Conservation (phyloP, 148 eudicot genomes). For the Mesembryanthemum crystallinum region DNA sequence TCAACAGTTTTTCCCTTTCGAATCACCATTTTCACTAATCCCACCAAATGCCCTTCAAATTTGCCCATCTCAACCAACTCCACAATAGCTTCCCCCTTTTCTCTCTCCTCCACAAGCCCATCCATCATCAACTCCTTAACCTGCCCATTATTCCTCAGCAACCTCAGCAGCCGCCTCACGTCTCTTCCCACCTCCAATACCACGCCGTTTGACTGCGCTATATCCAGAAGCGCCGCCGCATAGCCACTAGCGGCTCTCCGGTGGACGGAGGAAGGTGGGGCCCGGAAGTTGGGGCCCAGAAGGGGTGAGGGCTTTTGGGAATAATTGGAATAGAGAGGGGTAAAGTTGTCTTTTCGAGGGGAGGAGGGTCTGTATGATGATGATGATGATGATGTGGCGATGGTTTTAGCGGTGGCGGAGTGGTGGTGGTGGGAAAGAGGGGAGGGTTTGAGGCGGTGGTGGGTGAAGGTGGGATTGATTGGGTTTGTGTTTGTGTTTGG, state of each 20-base stretch:
- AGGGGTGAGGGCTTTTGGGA: constrained; percentile 13
- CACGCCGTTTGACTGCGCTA: constrained; percentile 31
- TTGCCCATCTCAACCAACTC: constrained; percentile 43
- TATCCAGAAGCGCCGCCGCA: constrained; percentile 72
- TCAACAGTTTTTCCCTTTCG: constrained; percentile 37
- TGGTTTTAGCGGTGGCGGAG: constrained; percentile 15
- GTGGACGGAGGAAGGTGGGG: constrained; percentile 24
- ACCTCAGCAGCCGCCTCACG: constrained; percentile 39
- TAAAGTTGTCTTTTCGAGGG: constrained; percentile 27
- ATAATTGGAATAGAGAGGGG: constrained; percentile 26
- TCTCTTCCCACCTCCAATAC: constrained; percentile 40
- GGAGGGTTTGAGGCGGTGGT: constrained; percentile 6
- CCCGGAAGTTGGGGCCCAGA: constrained; percentile 1
- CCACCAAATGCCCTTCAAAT: constrained; percentile 45
- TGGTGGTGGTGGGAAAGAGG: constrained; percentile 19
- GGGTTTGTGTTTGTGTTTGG: constrained; percentile 24
- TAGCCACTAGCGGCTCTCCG: constrained; percentile 57
- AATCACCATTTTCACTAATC: constrained; percentile 46
- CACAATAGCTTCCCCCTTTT: constrained; percentile 40
- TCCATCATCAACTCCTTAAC: constrained; percentile 33
- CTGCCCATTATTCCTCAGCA: constrained; percentile 34
- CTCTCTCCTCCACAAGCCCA: constrained; percentile 30
- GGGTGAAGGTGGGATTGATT: constrained; percentile 20
- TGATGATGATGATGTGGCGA: constrained; percentile 14
- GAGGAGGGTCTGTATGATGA: constrained; percentile 19